A percentile compares a stretch with the other conserved stretches of the same genome.
These are phyloP conservation scores for Rhodotorula babjevae DNA, from an alignment of 768 basidiomycete genomes.

Conservation along the genomic window DNA sequence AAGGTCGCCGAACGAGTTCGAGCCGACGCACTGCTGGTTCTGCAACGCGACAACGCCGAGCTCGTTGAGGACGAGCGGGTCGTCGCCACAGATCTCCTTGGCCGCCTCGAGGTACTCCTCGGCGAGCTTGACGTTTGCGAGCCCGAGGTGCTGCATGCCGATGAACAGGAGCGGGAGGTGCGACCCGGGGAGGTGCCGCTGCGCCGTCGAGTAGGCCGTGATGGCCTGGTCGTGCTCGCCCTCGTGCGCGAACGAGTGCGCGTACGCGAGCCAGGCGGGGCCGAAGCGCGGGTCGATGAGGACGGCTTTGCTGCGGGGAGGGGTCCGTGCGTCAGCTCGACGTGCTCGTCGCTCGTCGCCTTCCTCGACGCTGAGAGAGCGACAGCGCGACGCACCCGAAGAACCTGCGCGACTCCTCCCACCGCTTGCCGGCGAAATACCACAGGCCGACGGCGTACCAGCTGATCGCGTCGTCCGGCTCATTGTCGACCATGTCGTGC, in stretches of 20 bases:
- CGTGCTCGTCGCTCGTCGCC: too few species aligned
- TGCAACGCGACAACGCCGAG: conserved; percentile 87
- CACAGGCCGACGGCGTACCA: conserved; percentile 99
- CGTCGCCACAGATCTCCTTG: conserved; percentile 63
- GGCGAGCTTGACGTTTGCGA: conserved; percentile 74
- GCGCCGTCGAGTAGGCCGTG: conserved; percentile 94
- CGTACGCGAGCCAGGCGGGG: conserved; percentile 96
- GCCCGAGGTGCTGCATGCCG: conserved; percentile 94
- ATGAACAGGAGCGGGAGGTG: conserved; percentile 92
- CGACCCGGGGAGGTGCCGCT: conserved; percentile 92
- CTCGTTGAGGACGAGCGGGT: conserved; percentile 87
- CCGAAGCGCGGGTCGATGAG: conserved; percentile 94
- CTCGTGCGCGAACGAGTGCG: conserved; percentile 92
- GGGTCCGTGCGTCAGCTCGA: too few species aligned
- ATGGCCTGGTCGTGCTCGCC: conserved; percentile 98
- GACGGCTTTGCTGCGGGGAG: conserved; percentile 71
- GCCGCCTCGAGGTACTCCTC: conserved; percentile 84
- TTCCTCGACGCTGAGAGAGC: neutral
- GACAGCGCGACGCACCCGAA: conserved; percentile 64
- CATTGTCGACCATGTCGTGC: conserved; percentile 88
- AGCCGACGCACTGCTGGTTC: conserved; percentile 52
- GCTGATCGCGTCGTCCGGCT: conserved; percentile 85
- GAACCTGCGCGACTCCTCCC: conserved; percentile 85
- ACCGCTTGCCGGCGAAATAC: conserved; percentile 82
- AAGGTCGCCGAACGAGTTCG: too few species aligned